Conservation (phyloP, 176 grass and related monocot genomes). For the Oryza coarctata region DNA sequence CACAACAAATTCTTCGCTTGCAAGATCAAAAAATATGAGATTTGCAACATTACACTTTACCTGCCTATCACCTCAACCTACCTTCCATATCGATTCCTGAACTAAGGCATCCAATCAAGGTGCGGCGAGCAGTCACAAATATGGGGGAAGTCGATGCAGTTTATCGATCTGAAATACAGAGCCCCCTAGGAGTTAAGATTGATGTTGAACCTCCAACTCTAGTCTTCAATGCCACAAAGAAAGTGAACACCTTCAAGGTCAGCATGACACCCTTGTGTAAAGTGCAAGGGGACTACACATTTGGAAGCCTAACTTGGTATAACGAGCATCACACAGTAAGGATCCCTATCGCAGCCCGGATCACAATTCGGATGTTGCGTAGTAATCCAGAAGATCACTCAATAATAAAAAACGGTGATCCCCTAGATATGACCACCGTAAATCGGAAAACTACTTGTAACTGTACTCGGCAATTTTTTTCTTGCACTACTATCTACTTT, state of each 20-base stretch:
- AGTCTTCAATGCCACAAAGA: slow-evolving; percentile 28
- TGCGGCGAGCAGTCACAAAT: slow-evolving; percentile 40
- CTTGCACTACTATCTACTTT: background rate
- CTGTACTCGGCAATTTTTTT: background rate
- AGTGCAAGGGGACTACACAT: slow-evolving; percentile 39
- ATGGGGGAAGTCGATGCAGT: slow-evolving; percentile 32
- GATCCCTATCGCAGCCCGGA: slow-evolving; percentile 30
- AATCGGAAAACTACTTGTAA: background rate
- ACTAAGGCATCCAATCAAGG: slow-evolving; percentile 22
- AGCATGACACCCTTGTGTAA: slow-evolving; percentile 23
- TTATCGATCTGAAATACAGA: slow-evolving; percentile 31
- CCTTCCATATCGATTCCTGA: slow-evolving; percentile 49
- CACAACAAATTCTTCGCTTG: slow-evolving; percentile 45
- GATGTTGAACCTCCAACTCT: slow-evolving; percentile 24
- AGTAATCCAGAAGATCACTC: background rate
- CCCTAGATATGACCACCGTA: background rate
- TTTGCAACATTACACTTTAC: slow-evolving; percentile 14
- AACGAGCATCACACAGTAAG: slow-evolving; percentile 15
- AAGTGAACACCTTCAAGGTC: slow-evolving; percentile 39
- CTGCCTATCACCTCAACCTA: slow-evolving; percentile 43
- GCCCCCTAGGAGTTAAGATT: slow-evolving; percentile 26
- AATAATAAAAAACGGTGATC: background rate
- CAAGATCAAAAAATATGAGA: background rate
- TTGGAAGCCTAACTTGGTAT: slow-evolving; percentile 45
- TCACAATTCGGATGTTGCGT: slow-evolving; percentile 19